Percentiles rank a stretch among this genome's conserved stretches.
Evolutionary conservation across 768 basidiomycete genomes (phyloP).

Genomic region (Stropharia rugosoannulata): DNA sequence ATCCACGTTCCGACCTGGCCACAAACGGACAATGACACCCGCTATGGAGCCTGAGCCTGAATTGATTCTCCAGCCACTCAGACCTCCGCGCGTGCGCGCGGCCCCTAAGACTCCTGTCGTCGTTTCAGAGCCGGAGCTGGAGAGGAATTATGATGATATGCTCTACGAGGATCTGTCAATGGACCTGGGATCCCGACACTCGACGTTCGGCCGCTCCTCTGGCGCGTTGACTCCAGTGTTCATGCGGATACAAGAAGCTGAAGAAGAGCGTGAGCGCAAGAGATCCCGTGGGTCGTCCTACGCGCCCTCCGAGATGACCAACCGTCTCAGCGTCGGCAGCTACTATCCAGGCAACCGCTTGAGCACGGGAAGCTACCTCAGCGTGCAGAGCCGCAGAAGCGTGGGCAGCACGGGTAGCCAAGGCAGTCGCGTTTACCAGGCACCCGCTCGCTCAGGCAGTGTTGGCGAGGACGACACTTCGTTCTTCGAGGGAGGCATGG

Average conservation of each 20-base stretch:
- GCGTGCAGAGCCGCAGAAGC: background rate
- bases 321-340: background rate
- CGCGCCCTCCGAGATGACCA: background rate
- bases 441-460: conserved; percentile 65
- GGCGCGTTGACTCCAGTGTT: conserved; percentile 35
- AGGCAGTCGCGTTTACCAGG: conserved; percentile 33
- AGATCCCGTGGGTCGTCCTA: background rate
- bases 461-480: conserved; percentile 61
- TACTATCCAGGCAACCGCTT: background rate
- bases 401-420: background rate
- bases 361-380: background rate
- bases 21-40: conserved; percentile 58
- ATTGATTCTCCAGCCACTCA: conserved; percentile 58
- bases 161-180: background rate
- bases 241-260: conserved; percentile 25
- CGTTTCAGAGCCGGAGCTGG: conserved; percentile 21
- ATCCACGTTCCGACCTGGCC: conserved; percentile 33
- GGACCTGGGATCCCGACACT: background rate
- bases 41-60: conserved; percentile 57
- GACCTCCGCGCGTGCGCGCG: conserved; percentile 39
- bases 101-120: conserved; percentile 13
- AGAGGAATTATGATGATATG: conserved; percentile 8
- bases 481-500: conserved; percentile 41
- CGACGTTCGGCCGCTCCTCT: conserved; percentile 30
- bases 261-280: conserved; percentile 5